Evolutionary conservation across 352 stramenopile species (phyloP).

Genomic region (Globisporangium perplexum): DNA sequence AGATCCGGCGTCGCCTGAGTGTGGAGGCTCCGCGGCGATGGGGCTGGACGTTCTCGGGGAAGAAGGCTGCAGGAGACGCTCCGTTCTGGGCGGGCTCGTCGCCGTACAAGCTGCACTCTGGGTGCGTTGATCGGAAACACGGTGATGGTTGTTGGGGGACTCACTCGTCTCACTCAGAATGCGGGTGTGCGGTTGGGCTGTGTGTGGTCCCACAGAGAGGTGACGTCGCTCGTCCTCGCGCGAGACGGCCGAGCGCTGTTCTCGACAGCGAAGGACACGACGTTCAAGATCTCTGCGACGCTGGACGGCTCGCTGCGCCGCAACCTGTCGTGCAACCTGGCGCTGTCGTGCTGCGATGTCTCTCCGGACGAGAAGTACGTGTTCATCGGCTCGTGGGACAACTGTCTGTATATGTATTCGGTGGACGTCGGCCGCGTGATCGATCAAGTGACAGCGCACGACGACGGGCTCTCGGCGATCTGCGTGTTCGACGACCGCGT

Average conservation of each 20-base stretch:
- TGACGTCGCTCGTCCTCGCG: slow-evolving; percentile 61
- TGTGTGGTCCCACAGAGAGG: slow-evolving; percentile 30
- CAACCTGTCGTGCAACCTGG: slow-evolving; percentile 71
- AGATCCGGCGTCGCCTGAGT: slow-evolving; percentile 71
- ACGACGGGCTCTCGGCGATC: slow-evolving; percentile 69
- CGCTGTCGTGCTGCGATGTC: slow-evolving; percentile 73
- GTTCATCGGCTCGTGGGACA: slow-evolving; percentile 80
- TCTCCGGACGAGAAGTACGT: slow-evolving; percentile 80
- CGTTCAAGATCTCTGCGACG: slow-evolving; percentile 72
- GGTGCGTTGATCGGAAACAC: slow-evolving; percentile 26
- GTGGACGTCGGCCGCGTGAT: slow-evolving; percentile 77
- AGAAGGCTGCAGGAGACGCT: slow-evolving; percentile 26
- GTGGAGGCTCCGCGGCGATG: slow-evolving; percentile 54
- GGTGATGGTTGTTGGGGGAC: background rate
- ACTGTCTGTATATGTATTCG: slow-evolving; percentile 86
- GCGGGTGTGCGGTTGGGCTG: background rate
- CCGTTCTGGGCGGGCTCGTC: slow-evolving; percentile 62
- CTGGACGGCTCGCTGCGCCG: slow-evolving; percentile 54
- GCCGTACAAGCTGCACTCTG: slow-evolving; percentile 60
- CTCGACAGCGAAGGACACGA: slow-evolving; percentile 68
- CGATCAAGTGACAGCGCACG: slow-evolving; percentile 75
- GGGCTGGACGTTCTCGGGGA: slow-evolving; percentile 64
- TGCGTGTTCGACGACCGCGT: slow-evolving; percentile 73
- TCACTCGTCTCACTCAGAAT: background rate
- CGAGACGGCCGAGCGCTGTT: slow-evolving; percentile 61